A percentile compares a stretch with the other conserved stretches of the same genome.
phyloP scores from a whole-genome alignment of 148 eudicot genomes.

The Salicornia ramosissima region DNA sequence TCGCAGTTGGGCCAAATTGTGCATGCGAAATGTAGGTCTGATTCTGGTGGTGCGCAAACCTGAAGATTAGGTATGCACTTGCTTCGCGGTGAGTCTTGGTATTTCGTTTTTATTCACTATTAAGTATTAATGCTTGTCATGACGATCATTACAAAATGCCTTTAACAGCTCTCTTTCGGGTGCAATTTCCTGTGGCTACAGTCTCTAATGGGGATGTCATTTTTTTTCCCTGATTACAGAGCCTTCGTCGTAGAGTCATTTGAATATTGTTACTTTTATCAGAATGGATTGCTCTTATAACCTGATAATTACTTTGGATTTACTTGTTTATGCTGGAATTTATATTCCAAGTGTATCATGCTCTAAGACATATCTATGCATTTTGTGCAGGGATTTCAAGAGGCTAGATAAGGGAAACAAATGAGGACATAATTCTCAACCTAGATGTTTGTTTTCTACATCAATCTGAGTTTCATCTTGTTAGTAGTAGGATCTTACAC shows the following conservation, averaged over 20 bases:
- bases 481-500: slow-evolving; percentile 23
- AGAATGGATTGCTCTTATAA: too few species aligned
- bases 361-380: slow-evolving; percentile 10
- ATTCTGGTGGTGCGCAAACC: slow-evolving; percentile 41
- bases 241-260: too few species aligned
- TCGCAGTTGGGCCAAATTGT: slow-evolving; percentile 88
- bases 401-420: slow-evolving; percentile 40
- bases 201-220: too few species aligned
- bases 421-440: slow-evolving; percentile 34
- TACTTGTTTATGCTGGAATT: too few species aligned
- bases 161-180: too few species aligned
- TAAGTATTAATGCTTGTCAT: too few species aligned
- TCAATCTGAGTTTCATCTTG: slow-evolving; percentile 28
- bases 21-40: slow-evolving; percentile 88
- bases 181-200: too few species aligned
- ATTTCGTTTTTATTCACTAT: too few species aligned
- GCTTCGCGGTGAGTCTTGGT: slow-evolving; percentile 1
- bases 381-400: slow-evolving; percentile 46
- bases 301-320: too few species aligned
- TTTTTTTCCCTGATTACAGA: too few species aligned
- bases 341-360: background rate
- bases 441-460: slow-evolving; percentile 27
- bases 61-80: slow-evolving; percentile 50
- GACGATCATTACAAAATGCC: too few species aligned
- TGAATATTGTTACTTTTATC: too few species aligned